Conservation (phyloP, 2,329 filamentous ascomycete species). For the Penicillium sp. region DNA sequence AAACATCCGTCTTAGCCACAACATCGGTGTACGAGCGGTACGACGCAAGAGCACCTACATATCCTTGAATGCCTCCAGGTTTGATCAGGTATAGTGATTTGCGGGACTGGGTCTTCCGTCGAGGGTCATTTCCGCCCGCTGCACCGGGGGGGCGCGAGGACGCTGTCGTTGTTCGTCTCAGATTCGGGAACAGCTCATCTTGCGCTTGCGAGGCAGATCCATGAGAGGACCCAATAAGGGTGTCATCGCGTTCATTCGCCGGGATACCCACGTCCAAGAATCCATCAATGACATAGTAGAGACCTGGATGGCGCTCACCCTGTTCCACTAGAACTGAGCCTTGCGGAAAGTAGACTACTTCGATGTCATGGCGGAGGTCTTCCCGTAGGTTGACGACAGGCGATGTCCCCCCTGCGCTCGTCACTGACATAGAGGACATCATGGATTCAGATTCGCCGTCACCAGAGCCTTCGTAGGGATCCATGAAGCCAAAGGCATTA, state of each 20-base stretch:
- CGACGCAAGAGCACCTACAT: conserved; percentile 89
- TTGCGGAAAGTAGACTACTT: conserved; percentile 96
- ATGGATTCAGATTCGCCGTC: conserved; percentile 88
- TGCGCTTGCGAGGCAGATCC: conserved; percentile 27
- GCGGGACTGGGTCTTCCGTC: conserved; percentile 50
- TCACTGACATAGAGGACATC: conserved; percentile 64
- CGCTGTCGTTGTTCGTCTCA: conserved; percentile 47
- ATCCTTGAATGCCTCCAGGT: conserved; percentile 89
- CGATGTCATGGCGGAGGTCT: conserved; percentile 86
- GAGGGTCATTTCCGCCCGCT: conserved; percentile 31
- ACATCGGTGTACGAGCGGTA: conserved; percentile 97
- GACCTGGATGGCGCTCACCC: conserved; percentile 89
- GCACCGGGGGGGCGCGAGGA: conserved; percentile 39
- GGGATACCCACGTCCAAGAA: conserved; percentile 94
- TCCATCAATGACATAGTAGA: conserved; percentile 97
- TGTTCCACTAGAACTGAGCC: conserved; percentile 93
- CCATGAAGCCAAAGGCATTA: conserved; percentile 90
- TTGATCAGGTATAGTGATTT: conserved; percentile 87
- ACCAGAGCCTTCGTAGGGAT: conserved; percentile 68
- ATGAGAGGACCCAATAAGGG: conserved; percentile 39
- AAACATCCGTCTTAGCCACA: conserved; percentile 95
- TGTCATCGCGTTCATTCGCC: conserved; percentile 58
- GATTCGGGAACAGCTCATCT: conserved; percentile 46
- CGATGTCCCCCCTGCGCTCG: conserved; percentile 60
- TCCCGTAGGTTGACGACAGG: conserved; percentile 67